Conservation (phyloP, 805 yeast species). For the Lipomyces japonicus region DNA sequence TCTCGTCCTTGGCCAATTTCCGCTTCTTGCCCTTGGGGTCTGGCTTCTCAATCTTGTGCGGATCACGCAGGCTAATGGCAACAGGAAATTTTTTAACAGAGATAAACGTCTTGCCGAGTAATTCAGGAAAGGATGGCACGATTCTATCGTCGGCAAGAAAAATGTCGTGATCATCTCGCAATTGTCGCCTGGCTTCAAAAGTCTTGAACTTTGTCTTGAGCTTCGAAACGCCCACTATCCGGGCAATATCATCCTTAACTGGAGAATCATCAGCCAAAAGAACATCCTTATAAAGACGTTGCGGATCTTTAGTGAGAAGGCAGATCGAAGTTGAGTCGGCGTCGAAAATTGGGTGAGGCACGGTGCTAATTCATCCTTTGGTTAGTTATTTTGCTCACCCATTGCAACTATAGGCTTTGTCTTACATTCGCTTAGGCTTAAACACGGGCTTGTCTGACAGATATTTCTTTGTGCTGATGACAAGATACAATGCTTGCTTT, state of each 20-base stretch:
- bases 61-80: slow-evolving; percentile 49
- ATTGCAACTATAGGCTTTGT: not conserved
- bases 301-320: slow-evolving; percentile 67
- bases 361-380: slow-evolving; percentile 28
- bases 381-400: not conserved
- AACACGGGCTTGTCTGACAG: slow-evolving; percentile 53
- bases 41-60: slow-evolving; percentile 9
- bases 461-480: slow-evolving; percentile 62
- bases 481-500: slow-evolving; percentile 47
- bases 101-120: slow-evolving; percentile 77
- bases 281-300: slow-evolving; percentile 41
- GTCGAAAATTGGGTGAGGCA: slow-evolving; percentile 47
- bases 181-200: slow-evolving; percentile 81
- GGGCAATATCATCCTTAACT: slow-evolving; percentile 34
- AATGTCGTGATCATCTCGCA: slow-evolving; percentile 63
- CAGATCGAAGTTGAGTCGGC: slow-evolving; percentile 54
- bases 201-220: slow-evolving; percentile 81
- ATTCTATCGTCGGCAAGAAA: slow-evolving; percentile 83
- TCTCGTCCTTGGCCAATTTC: not conserved
- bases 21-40: slow-evolving; percentile 19
- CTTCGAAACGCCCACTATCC: slow-evolving; percentile 67
- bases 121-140: slow-evolving; percentile 72
- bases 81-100: slow-evolving; percentile 61
- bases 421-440: slow-evolving; percentile 41
- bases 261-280: slow-evolving; percentile 33